Base-by-base conservation (phyloP, 306 rosid genomes). In the Vicia faba region DNA sequence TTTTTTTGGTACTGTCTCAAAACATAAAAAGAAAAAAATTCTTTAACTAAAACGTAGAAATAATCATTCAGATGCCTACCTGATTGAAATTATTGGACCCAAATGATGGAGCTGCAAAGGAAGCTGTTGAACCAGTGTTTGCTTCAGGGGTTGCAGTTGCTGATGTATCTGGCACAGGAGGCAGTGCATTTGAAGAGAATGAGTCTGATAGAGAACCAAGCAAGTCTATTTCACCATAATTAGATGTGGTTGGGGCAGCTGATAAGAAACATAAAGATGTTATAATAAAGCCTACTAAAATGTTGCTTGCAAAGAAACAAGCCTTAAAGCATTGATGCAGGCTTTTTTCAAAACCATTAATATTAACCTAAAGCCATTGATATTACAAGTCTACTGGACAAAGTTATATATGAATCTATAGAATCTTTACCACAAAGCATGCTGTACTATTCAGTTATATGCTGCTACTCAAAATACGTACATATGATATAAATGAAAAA, bases 191-290 rank as follows among this genome's bases (percentile, higher is more conserved):
- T 70, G 91, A 78, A 53, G 89, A 71, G 79, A 86, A 84, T 4
- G 96, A 78, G 13, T 91, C 95, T n/a, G 91, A 76, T 44, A 95
- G 84, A 25, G 95, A 85, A 43, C 91, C 92, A 4, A 95, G 86
- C 65, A 95, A 81, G 83, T 91, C 95, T 66, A 86, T 70, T 83
- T 95, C 96, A 14, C 68, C 79, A 80, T 53, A 86, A 64, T 75
- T 82, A 31, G 96, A 51, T 73, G 83, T 28, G 62, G 64, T 66
- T 19, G 85, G 86, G 68, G 83, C 76, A 78, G 80, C 98, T 86
- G 91, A 66, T 61, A 79, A 69, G 66, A 70, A 45, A 76, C 41
- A 58, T 28, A 48, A 23, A 68, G 20, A 61, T 50, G 36, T 38
- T 59, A 56, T 73, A 26, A 43, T 46, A 56, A 25, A 48, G 49